Evolutionary conservation across 345 rosid species (phyloP), one percentile per base, ranked within the genome.

Genomic region (Hirschfeldia incana): DNA sequence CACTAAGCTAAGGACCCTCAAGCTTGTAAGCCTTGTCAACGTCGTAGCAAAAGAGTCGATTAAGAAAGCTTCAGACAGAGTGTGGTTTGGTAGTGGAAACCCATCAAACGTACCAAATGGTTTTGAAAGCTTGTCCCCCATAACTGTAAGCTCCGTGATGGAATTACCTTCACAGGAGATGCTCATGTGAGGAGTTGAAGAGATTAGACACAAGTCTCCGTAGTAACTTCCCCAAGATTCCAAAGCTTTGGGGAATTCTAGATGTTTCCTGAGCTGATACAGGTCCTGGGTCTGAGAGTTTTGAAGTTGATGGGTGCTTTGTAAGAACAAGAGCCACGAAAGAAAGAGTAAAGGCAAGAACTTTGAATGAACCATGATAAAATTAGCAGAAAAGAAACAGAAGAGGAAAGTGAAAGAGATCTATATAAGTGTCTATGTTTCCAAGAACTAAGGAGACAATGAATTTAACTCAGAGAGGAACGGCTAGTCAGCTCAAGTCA

Each of bases 11-110:
- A 95, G 85, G 39, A 88, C 88, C 82, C 80, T 93, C 83, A 95
- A 87, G 85, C 85, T 88, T 58, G 92, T 69, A 71, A 95, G 85
- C 87, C 99, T 87, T 64, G 99, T 83, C 85, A 93, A 79, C 29
- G 98, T 93, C 5, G 98, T 95, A 42, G 82, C 83, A 65, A 95
- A 86, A 36, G 98, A 93, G 85, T 93, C 94, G 72, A 95, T 84
- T 1, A 92, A 85, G 89, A 95, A 95, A 74, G 83, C 72, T 63
- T 62, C 60, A 49, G 99, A 93, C 5, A 95, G 80, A 67, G 99
- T 95, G 58, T 80, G 85, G 76, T 81, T 83, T 17, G 89, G 90
- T 78, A 92, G 83, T 59, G 92, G 79, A 71, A 70, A 75, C 13
- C 97, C 98, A 49, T 65, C 65, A 87, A 88, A 93, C 12, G 70